Evolutionary conservation across 805 yeast species (phyloP), one percentile per base, ranked within the genome.

Genomic region (Blastobotrys attinorum): DNA sequence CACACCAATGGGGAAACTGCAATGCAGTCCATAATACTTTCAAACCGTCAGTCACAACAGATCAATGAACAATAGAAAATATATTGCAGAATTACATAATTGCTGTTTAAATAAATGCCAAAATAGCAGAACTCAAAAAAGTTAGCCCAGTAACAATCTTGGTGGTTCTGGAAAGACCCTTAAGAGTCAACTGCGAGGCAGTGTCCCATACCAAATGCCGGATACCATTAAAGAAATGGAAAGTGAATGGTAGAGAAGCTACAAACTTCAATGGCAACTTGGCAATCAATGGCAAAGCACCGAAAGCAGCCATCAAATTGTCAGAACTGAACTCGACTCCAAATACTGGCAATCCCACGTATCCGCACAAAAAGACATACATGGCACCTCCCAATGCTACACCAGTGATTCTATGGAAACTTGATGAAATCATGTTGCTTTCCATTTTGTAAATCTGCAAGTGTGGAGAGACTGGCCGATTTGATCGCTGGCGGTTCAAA

Each of bases 181-280:
- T 77, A 55, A 85, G 59, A 49, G 88, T 75, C 61, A 90, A 74
- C 65, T 82, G 84, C 54, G 69, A 72, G 63, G 95, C 95, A 43
- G 79, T 63, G 64, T 92, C 98, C 98, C 98, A 92, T 44, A 85
- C 60, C 65, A 90, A 70, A 65, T 92, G 98, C 76, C 98, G 86
- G 51, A 90, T 48, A 57, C 97, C 97, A 63, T 89, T 87, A 62
- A 72, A 77, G 38, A 75, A 58, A 67, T 92, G 98, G 82, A 77
- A 88, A 23, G 83, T 83, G 65, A 92, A 87, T 53, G 96, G 89
- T 70, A 76, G 76, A 6, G 92, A 78, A 59, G 81, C 76, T 33
- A 76, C 59, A 40, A 81, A 79, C 72, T 92, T 92, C 46, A 77
- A 67, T 20, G 72, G 69, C 46, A 75, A 54, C 66, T 88, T 83